Conservation (phyloP, 2,329 filamentous ascomycete genomes). For the Penicillium glabrum region DNA sequence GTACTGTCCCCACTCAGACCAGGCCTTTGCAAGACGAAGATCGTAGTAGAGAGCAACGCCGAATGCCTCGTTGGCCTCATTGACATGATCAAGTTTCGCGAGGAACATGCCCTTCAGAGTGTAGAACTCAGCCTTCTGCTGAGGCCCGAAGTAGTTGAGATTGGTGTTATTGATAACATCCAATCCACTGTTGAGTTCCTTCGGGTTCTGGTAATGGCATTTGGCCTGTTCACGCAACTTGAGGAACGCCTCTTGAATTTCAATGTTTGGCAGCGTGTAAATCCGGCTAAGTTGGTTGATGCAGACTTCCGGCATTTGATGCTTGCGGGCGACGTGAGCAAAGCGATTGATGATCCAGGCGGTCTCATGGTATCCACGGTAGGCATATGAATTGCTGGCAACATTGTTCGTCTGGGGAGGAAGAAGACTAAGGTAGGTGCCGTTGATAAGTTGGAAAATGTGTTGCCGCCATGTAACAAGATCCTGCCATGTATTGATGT, state of each 20-base stretch:
- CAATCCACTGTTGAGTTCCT: conserved; percentile 85
- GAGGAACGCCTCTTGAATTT: conserved; percentile 98
- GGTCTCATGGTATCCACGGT: conserved; percentile 96
- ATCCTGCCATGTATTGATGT: conserved; percentile 99
- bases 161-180: conserved; percentile 99
- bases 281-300: conserved; percentile 96
- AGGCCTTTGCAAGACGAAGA: conserved; percentile 91
- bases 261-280: conserved; percentile 97
- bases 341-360: conserved; percentile 99
- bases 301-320: conserved; percentile 94
- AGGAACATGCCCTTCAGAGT: conserved; percentile 99
- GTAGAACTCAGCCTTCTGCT: conserved; percentile 98
- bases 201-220: conserved; percentile 95
- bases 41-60: conserved; percentile 95
- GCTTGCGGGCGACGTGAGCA: conserved; percentile 94
- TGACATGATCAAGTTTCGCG: conserved; percentile 85
- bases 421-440: conserved; percentile 82
- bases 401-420: conserved; percentile 78
- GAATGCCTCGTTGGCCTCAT: conserved; percentile 90
- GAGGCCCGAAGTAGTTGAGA: conserved; percentile 92
- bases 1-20: conserved; percentile 99
- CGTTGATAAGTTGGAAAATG: conserved; percentile 96
- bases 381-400: conserved; percentile 89
- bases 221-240: conserved; percentile 98
- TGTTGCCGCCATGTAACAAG: conserved; percentile 99